Conservation (phyloP, 495 filamentous ascomycete species). For the Aspergillus panamensis region DNA sequence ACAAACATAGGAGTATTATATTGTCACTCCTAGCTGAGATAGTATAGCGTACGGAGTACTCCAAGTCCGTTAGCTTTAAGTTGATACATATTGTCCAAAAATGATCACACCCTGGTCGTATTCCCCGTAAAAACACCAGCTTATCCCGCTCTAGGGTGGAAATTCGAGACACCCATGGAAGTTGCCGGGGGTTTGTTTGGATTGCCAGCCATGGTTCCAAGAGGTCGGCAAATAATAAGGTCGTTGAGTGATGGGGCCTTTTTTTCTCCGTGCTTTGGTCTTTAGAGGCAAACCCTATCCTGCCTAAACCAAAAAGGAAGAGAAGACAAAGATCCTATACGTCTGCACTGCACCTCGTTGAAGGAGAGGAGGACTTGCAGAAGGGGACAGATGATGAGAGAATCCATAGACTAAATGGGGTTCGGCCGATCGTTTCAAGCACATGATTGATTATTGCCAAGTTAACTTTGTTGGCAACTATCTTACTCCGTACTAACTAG, state of each 20-base stretch:
- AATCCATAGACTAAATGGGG: slow-evolving; percentile 1
- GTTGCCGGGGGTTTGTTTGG: neutral
- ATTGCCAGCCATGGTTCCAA: neutral
- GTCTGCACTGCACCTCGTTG: neutral
- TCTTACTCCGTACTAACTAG: neutral
- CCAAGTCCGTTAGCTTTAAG: neutral
- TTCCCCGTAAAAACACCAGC: neutral
- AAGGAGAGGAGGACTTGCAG: too few relatives aligned
- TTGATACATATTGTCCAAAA: neutral
- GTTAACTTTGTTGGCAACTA: neutral
- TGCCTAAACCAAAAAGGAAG: neutral
- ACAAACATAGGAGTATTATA: neutral
- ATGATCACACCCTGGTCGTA: neutral
- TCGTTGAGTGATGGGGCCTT: neutral
- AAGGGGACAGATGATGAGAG: neutral
- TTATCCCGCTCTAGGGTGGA: neutral
- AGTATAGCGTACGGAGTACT: too few relatives aligned
- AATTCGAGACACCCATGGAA: neutral
- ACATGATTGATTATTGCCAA: neutral
- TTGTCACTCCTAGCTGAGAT: neutral
- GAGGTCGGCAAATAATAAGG: neutral
- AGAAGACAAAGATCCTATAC: neutral
- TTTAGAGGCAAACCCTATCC: slow-evolving; percentile 1
- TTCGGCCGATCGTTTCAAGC: neutral
- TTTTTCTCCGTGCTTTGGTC: neutral